Evolutionary conservation across 148 eudicot genomes (phyloP).

Genomic region (Rhododendron molle): DNA sequence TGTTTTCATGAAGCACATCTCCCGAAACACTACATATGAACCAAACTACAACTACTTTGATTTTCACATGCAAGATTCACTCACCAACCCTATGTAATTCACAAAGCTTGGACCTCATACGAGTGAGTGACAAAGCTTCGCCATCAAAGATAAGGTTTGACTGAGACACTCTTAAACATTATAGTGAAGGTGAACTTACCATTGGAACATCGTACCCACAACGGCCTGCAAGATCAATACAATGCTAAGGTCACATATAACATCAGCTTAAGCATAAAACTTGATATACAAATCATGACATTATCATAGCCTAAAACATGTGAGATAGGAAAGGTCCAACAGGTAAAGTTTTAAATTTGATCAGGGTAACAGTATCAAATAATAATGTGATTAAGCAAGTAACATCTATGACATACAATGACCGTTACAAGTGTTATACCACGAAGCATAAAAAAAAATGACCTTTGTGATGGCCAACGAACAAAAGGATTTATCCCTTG

Average conservation of each 20-base stretch:
- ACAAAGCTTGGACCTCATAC: neutral
- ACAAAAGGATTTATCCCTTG: neutral
- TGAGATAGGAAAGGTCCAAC: neutral
- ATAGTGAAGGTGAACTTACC: conserved; percentile 28
- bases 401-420: neutral
- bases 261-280: neutral
- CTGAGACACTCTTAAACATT: neutral
- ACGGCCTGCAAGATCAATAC: conserved; percentile 48
- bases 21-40: neutral
- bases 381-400: neutral
- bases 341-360: neutral
- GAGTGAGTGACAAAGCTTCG: conserved; percentile 1
- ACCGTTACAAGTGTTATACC: neutral
- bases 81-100: neutral
- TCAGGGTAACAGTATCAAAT: neutral
- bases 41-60: neutral
- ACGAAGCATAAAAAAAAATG: neutral
- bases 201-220: conserved; percentile 63
- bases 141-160: neutral
- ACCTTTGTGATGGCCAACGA: neutral
- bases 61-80: neutral
- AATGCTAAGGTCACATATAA: conserved; percentile 9
- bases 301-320: neutral
- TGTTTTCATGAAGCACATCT: neutral
- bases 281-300: neutral